A percentile compares a stretch with the other conserved stretches of the same genome.
Conservation (phyloP, 306 rosid species). For the Hippophae tibetana region DNA sequence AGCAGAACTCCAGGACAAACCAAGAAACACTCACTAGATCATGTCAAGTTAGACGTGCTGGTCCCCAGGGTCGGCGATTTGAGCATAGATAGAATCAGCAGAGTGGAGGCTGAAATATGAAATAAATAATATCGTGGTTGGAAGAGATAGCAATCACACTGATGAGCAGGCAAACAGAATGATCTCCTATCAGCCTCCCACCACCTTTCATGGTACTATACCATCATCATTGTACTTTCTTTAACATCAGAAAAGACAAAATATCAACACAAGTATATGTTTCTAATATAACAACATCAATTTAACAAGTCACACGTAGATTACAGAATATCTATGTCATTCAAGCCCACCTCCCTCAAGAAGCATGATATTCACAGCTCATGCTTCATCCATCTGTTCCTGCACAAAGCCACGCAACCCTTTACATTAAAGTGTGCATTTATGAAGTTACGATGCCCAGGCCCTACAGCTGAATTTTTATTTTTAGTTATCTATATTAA, state of each 20-base stretch:
- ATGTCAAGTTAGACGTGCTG: neutral
- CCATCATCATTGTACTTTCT: slow-evolving; percentile 8
- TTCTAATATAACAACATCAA: slow-evolving; percentile 18
- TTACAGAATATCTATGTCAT: slow-evolving; percentile 27
- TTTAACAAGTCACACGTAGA: slow-evolving; percentile 9
- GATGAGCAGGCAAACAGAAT: neutral
- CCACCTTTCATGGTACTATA: neutral
- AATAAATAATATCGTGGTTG: too few species aligned
- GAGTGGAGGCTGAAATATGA: too few species aligned
- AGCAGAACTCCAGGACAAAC: neutral
- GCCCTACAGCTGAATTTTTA: too few species aligned
- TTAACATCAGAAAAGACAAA: slow-evolving; percentile 5
- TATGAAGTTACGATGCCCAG: too few species aligned
- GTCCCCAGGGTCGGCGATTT: neutral
- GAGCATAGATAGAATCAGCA: too few species aligned
- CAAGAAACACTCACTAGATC: too few species aligned
- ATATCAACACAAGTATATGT: slow-evolving; percentile 15
- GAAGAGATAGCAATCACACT: too few species aligned
- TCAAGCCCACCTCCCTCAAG: slow-evolving; percentile 43
- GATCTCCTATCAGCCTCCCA: neutral
- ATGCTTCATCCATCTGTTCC: slow-evolving; percentile 42
- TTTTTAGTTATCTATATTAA: neutral
- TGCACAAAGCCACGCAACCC: slow-evolving; percentile 17
- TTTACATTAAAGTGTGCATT: neutral
- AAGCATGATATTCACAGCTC: slow-evolving; percentile 16